These are phyloP conservation scores for Spathaspora sp. DNA, from an alignment of 805 yeast species.

Conservation along the genomic window DNA sequence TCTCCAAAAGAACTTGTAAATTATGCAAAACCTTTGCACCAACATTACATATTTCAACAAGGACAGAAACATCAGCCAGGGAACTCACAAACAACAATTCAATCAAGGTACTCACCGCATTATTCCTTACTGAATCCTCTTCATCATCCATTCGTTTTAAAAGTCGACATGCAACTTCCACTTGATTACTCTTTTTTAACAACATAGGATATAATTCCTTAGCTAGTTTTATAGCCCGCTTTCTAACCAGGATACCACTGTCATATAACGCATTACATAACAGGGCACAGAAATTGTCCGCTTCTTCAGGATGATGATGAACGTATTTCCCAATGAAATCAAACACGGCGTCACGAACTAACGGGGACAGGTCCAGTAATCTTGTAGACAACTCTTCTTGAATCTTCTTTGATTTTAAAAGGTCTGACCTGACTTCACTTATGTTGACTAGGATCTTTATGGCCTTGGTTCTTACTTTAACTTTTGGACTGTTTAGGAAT, in stretches of 20 bases:
- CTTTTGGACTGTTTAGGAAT: constrained; percentile 24
- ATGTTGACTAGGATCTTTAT: constrained; percentile 58
- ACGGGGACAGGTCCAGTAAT: constrained; percentile 59
- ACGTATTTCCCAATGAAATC: constrained; percentile 58
- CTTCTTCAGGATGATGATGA: constrained; percentile 38
- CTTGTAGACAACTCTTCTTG: constrained; percentile 49
- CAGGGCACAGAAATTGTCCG: constrained; percentile 46
- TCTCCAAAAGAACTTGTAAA: constrained; percentile 29
- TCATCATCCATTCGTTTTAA: constrained; percentile 64
- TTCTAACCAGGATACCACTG: constrained; percentile 61
- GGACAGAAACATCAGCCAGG: constrained; percentile 16
- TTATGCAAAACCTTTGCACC: constrained; percentile 27
- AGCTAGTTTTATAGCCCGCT: constrained; percentile 53
- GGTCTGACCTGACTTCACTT: constrained; percentile 47
- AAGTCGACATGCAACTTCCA: constrained; percentile 47
- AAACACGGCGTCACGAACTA: constrained; percentile 72
- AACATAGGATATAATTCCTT: constrained; percentile 39
- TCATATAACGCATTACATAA: constrained; percentile 52
- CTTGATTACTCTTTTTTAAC: constrained; percentile 30
- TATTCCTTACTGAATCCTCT: constrained; percentile 48
- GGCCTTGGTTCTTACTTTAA: constrained; percentile 48
- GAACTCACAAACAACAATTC: constrained; percentile 18
- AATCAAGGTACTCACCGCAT: constrained; percentile 31
- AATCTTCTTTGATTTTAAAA: constrained; percentile 49
- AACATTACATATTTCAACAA: constrained; percentile 35